Base-by-base conservation (phyloP, 2,329 filamentous ascomycete species). In the Rhinocladiella mackenziei region DNA sequence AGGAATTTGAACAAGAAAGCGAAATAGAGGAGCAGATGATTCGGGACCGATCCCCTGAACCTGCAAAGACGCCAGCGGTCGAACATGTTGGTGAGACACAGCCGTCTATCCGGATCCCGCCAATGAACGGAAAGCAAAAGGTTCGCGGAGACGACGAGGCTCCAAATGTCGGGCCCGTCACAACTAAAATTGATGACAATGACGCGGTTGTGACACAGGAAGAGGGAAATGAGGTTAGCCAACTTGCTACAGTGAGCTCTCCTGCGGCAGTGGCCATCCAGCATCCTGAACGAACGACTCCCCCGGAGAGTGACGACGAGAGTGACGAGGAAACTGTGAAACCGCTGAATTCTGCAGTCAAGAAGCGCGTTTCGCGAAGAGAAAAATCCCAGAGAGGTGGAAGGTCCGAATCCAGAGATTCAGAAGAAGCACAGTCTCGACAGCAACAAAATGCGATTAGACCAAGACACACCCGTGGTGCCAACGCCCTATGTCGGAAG, bases 401-500 rank as follows among this genome's bases (percentile, higher is more conserved):
- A 26, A 9, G 8, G 25, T 17, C 13, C 34, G 13, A n/a, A 33
- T 25, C 29, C 13, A 14, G 19, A 4, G 28, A 32, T 13, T 31
- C 23, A 14, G 14, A 22, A 26, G 35, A 31, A 5, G 34, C 14
- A 17, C 15, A 5, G 11, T 20, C 34, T 7, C 13, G 35, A n/a
- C 33, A 45, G 19, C 22, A 22, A 23, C 15, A 31, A n/a, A 33
- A 23, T 4, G 33, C 20, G 11, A 23, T 13, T 15, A 17, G n/a
- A 13, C 34, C 25, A 14, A 38, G 19, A 9, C 23, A 46, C 22
- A 29, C 22, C 9, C 14, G 15, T 1, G 40, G 25, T 3, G 39
- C 46, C 6, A 41, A 33, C 23, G 32, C 15, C 13, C 25, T 50
- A 15, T 56, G 49, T 23, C 68, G 65, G 39, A 70, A 69, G 13